phyloP scores from a whole-genome alignment of 2,329 filamentous ascomycete species.

The Mycosphaerella sp. region DNA sequence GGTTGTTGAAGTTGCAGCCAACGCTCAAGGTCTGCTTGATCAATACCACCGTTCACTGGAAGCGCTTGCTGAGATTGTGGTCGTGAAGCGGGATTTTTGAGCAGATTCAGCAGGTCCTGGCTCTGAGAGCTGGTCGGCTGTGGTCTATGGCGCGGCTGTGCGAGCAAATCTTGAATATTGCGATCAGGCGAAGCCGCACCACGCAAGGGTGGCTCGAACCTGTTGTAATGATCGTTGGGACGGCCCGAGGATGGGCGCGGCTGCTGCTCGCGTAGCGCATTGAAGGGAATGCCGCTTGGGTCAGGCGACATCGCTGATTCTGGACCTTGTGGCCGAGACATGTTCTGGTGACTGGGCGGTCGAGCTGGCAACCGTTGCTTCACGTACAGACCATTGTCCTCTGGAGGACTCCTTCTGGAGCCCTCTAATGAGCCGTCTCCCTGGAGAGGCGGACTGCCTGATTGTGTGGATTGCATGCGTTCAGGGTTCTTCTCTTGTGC shows the following conservation, averaged over 20 bases:
- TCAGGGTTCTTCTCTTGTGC: constrained; percentile 29
- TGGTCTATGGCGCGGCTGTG: constrained; percentile 36
- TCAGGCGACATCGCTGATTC: constrained; percentile 20
- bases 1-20: constrained; percentile 31
- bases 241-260: constrained; percentile 22
- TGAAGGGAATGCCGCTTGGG: constrained; percentile 21
- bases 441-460: constrained; percentile 11
- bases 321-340: constrained; percentile 12
- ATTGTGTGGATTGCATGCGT: constrained; percentile 26
- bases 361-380: constrained; percentile 7
- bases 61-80: constrained; percentile 26
- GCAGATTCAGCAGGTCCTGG: constrained; percentile 80
- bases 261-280: constrained; percentile 21
- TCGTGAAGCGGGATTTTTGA: constrained; percentile 44
- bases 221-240: constrained; percentile 19
- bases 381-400: constrained; percentile 11
- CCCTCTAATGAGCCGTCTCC: constrained; percentile 16
- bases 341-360: constrained; percentile 11
- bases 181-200: constrained; percentile 29
- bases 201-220: constrained; percentile 28
- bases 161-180: constrained; percentile 34
- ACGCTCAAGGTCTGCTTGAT: constrained; percentile 28
- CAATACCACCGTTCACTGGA: constrained; percentile 26
- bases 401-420: constrained; percentile 5
- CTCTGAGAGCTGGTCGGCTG: constrained; percentile 55